Evolutionary conservation across 1,139 yeast species (phyloP).

Genomic region (Magnusiomyces ingens): DNA sequence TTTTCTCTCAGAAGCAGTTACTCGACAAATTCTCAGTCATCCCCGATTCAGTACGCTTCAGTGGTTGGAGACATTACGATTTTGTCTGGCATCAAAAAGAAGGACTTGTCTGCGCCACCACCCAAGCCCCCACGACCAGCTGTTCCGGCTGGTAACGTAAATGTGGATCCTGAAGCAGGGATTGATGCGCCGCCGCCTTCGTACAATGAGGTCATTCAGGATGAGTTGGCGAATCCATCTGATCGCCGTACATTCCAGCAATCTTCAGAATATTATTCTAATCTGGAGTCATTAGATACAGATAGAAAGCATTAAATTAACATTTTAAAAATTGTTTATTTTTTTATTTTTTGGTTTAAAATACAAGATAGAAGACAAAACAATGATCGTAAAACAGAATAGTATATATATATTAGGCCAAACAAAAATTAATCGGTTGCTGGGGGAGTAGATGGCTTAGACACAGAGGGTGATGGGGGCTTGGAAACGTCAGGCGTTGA

Average conservation of each 20-base stretch:
- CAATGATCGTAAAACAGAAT: too few relatives aligned
- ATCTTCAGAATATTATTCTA: slow-evolving; percentile 11
- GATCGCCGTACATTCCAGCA: slow-evolving; percentile 16
- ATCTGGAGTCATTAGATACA: slow-evolving; percentile 13
- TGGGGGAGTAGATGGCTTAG: too few relatives aligned
- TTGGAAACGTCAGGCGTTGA: too few relatives aligned
- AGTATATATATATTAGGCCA: too few relatives aligned
- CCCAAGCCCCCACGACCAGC: neutral
- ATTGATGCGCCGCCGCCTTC: slow-evolving; percentile 13
- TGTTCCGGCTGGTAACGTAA: neutral
- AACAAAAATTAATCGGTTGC: too few relatives aligned
- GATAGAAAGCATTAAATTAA: slow-evolving; percentile 8
- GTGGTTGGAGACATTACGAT: slow-evolving; percentile 20
- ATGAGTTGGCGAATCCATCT: slow-evolving; percentile 9
- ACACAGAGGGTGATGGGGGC: too few relatives aligned
- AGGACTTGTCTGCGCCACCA: neutral
- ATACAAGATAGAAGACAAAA: neutral
- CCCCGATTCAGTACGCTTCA: slow-evolving; percentile 20
- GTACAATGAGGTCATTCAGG: slow-evolving; percentile 15
- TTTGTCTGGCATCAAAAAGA: slow-evolving; percentile 20
- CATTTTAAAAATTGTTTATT: neutral
- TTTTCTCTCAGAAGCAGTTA: too few relatives aligned
- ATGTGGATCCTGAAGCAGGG: neutral
- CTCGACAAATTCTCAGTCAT: too few relatives aligned
- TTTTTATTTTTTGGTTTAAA: neutral